Base-by-base conservation (phyloP, 148 eudicot species). In the Rhododendron simsii region DNA sequence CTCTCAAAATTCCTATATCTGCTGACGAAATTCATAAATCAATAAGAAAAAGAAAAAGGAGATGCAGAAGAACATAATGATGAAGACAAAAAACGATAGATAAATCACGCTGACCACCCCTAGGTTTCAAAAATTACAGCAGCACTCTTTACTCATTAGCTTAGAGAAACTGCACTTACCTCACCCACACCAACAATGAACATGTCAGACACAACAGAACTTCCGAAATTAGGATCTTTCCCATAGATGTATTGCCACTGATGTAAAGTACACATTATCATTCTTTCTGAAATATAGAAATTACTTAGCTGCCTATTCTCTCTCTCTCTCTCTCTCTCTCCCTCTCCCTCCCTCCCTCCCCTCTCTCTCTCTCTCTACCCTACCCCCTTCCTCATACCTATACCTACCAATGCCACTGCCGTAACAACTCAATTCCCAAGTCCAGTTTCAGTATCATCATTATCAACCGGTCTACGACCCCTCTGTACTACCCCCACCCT, bases 1-100 rank as follows among this genome's bases (percentile, higher is more conserved):
- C 98, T 91, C 91, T 97, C 98, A 88, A 97, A 97, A 87, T 97
- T 97, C 83, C 98, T 88, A 82, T 95, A 95, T 91, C 99, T 97
- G 95, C 81, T 50, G 84, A 88, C 77, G 86, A 73, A 57, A 57
- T 41, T 87, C 59, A 61, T 14, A 71, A 79, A 85, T 67, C 33
- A 26, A 20, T 21, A 71, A 63, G 26, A 78, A 14, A 5, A 41
- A 30, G n/a, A 76, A 75, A 50, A 79, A 50, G 76, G 13, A 71
- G 76, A 71, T 71, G 76, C 21, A 71, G 39, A 47, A 12, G 13
- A 83, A 5, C 8, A 44, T 45, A 21, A 78, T 77, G 51, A 77
- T 30, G 20, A 37, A 16, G 78, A 3, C 61, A 73, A 74, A 74
- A 81, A 69, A 2, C 28, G 1, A 28, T 3, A 7, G 41, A 41